These are phyloP conservation scores for Hippophae gyantsensis DNA, from an alignment of 306 rosid species.

Conservation along the genomic window DNA sequence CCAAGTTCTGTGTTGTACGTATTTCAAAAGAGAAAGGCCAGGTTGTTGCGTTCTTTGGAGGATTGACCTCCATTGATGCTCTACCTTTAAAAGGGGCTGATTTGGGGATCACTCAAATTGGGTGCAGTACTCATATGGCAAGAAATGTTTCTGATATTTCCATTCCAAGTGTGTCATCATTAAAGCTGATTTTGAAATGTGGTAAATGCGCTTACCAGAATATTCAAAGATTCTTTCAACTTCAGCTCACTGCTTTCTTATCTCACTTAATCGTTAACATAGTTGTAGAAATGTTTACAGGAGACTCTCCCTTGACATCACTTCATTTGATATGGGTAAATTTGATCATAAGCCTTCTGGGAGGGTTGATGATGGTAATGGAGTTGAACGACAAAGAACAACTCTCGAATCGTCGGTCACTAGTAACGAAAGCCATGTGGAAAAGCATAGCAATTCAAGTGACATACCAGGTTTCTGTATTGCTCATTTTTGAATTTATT, in stretches of 20 bases:
- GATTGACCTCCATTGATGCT: slow-evolving; percentile 21
- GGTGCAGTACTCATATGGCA: slow-evolving; percentile 14
- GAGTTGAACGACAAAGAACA: slow-evolving; percentile 20
- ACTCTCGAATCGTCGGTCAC: slow-evolving; percentile 8
- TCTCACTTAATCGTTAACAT: slow-evolving; percentile 36
- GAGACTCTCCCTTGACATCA: slow-evolving; percentile 45
- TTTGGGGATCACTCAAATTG: slow-evolving; percentile 25
- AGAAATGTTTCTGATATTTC: slow-evolving; percentile 22
- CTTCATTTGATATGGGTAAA: slow-evolving; percentile 49
- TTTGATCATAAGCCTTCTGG: slow-evolving; percentile 29
- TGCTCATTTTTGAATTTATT: slow-evolving; percentile 24
- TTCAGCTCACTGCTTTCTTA: slow-evolving; percentile 37
- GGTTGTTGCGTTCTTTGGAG: slow-evolving; percentile 44
- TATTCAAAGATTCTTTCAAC: slow-evolving; percentile 47
- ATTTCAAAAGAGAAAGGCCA: slow-evolving; percentile 24
- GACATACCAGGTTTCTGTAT: slow-evolving; percentile 28
- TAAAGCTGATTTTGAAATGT: slow-evolving; percentile 14
- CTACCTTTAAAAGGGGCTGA: slow-evolving; percentile 40
- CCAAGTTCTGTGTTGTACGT: slow-evolving; percentile 34
- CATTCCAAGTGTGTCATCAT: slow-evolving; percentile 14
- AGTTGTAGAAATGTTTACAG: slow-evolving; percentile 31
- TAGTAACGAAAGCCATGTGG: slow-evolving; percentile 26
- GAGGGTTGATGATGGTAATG: slow-evolving; percentile 51
- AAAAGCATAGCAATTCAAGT: slow-evolving; percentile 39
- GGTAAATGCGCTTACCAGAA: slow-evolving; percentile 35